Percentiles rank a stretch among this genome's conserved stretches.
These are phyloP conservation scores for Chytriomyces confervae DNA, from an alignment of 192 early-diverging fungal genomes.

Conservation along the genomic window DNA sequence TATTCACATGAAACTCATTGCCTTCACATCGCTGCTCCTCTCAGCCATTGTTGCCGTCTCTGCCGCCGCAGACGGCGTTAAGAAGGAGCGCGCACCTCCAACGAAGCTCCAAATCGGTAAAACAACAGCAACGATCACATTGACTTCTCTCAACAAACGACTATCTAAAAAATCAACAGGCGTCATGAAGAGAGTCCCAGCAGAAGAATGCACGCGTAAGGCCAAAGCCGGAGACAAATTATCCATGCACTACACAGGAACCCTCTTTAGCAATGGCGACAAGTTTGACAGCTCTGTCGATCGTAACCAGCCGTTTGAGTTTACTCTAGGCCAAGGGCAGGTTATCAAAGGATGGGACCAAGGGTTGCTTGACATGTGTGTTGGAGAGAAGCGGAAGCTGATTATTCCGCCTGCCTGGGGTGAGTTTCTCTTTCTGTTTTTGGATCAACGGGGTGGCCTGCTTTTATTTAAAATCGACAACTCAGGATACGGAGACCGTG, in stretches of 20 bases:
- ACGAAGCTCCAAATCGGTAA: not conserved
- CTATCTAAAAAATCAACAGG: constrained; percentile 52
- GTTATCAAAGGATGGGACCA: constrained; percentile 85
- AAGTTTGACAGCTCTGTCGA: constrained; percentile 79
- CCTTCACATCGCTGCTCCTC: not conserved
- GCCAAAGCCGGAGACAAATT: constrained; percentile 42
- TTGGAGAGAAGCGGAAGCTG: constrained; percentile 78
- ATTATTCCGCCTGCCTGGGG: constrained; percentile 58
- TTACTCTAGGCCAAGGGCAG: constrained; percentile 63
- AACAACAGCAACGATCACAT: too few relatives aligned
- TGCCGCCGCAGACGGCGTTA: not conserved
- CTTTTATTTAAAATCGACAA: too few relatives aligned
- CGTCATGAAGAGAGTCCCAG: constrained; percentile 43
- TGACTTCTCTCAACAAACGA: not conserved
- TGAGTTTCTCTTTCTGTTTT: too few relatives aligned
- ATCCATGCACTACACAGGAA: constrained; percentile 26
- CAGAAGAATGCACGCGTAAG: constrained; percentile 56
- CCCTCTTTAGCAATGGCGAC: constrained; percentile 40
- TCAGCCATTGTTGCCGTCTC: not conserved
- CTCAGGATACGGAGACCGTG: constrained; percentile 57
- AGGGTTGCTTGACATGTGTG: constrained; percentile 75
- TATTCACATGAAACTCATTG: not conserved
- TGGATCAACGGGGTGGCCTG: too few relatives aligned
- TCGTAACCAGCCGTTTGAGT: constrained; percentile 70
- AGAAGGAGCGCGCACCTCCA: not conserved